These are phyloP conservation scores for Talaromyces sp. DNA, from an alignment of 2,329 filamentous ascomycete genomes.

Conservation along the genomic window DNA sequence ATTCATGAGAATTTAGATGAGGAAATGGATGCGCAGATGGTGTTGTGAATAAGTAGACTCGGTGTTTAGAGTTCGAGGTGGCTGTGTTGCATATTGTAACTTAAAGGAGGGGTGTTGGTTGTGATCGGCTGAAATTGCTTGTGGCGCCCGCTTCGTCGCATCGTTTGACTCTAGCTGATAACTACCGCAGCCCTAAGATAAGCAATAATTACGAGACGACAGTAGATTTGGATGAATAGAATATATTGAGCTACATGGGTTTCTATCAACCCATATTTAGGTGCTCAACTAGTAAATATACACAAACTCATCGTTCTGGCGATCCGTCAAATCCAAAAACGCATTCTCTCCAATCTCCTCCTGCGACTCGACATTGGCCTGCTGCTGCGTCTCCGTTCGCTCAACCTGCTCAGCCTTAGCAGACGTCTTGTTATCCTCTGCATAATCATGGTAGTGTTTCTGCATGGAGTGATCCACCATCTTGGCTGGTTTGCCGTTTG, in stretches of 20 bases:
- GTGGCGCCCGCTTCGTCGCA: neutral
- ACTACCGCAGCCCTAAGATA: neutral
- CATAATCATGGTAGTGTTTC: conserved; percentile 45
- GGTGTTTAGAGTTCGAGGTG: neutral
- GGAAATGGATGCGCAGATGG: neutral
- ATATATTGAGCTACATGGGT: neutral
- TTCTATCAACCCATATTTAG: neutral
- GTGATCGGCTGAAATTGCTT: neutral
- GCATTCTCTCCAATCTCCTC: conserved; percentile 50
- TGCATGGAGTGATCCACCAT: conserved; percentile 64
- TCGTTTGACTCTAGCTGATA: neutral
- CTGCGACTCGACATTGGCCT: neutral
- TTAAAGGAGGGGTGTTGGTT: neutral
- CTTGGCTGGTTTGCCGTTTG: conserved; percentile 60
- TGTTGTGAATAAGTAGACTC: neutral
- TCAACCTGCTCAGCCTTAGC: conserved; percentile 24
- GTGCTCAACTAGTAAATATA: conserved; percentile 54
- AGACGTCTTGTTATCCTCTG: conserved; percentile 24
- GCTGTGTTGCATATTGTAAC: neutral
- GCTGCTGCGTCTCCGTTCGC: conserved; percentile 22
- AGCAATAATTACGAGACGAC: neutral
- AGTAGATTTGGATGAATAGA: neutral
- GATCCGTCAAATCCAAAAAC: conserved; percentile 62
- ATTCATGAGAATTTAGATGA: neutral
- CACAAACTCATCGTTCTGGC: conserved; percentile 67